Evolutionary conservation across 1,284 basidiomycete genomes (phyloP).

Genomic region (Porogramme epimiltina): DNA sequence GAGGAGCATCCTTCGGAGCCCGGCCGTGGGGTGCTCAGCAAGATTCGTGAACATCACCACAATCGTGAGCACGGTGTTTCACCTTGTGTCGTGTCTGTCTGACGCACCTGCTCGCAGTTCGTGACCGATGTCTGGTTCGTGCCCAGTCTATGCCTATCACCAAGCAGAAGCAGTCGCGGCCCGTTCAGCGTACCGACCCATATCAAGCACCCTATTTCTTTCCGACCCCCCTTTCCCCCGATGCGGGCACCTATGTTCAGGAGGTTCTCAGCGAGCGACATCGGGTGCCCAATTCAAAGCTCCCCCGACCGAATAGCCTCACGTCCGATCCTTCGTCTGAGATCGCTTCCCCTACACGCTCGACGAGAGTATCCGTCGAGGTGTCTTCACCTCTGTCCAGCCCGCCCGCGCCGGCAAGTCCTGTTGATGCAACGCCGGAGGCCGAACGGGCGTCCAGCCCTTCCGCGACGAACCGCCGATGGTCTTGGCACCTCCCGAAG

Average conservation of each 20-base stretch:
- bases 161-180: conserved; percentile 11
- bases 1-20: conserved; percentile 5
- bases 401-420: not conserved
- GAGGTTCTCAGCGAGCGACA: conserved; percentile 30
- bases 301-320: not conserved
- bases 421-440: not conserved
- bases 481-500: conserved; percentile 16
- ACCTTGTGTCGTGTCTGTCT: not conserved
- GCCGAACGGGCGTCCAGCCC: not conserved
- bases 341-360: not conserved
- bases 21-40: conserved; percentile 8
- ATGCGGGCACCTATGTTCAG: conserved; percentile 35
- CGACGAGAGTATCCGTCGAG: too few relatives aligned
- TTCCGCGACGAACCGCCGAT: conserved; percentile 2
- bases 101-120: too few relatives aligned
- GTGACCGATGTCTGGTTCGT: conserved; percentile 17
- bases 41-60: conserved; percentile 9
- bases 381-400: not conserved
- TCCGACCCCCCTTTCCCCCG: conserved; percentile 45
- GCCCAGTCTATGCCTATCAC: conserved; percentile 14
- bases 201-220: conserved; percentile 66
- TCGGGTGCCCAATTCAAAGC: not conserved
- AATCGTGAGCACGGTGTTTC: conserved; percentile 8
- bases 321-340: too few relatives aligned
- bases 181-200: conserved; percentile 50